Conservation (phyloP, 2,329 filamentous ascomycete genomes). For the Rhynchosporium secalis region DNA sequence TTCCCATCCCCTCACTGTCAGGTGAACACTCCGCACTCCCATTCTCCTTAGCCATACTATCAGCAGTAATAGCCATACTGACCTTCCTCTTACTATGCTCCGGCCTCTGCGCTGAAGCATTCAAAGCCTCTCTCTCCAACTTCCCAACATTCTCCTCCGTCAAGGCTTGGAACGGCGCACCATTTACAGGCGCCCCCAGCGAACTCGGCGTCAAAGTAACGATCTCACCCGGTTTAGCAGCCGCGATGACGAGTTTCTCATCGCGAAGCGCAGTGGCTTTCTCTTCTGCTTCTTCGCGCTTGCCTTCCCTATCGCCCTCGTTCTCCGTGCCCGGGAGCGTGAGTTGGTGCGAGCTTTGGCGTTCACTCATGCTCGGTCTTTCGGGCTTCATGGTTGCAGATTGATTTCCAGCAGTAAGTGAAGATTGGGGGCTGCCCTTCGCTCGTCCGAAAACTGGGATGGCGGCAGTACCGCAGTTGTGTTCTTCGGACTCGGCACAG, state of each 20-base stretch:
- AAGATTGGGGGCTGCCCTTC: not conserved
- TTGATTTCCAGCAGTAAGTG: not conserved
- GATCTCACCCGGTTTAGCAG: conserved; percentile 37
- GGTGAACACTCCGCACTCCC: not conserved
- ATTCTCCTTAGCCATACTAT: not conserved
- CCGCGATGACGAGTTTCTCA: conserved; percentile 50
- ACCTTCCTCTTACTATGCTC: conserved; percentile 14
- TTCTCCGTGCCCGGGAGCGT: conserved; percentile 36
- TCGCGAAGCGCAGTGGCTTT: conserved; percentile 54
- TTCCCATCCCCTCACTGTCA: not conserved
- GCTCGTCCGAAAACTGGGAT: conserved; percentile 30
- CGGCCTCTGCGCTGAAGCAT: not conserved
- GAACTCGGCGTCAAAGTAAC: not conserved
- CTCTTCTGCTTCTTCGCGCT: conserved; percentile 53
- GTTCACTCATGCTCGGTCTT: conserved; percentile 28
- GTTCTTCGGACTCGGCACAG: conserved; percentile 32
- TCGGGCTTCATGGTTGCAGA: not conserved
- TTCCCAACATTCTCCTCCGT: conserved; percentile 56
- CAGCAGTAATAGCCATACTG: conserved; percentile 6
- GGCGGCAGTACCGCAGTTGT: conserved; percentile 29
- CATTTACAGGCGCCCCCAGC: not conserved
- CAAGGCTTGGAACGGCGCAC: conserved; percentile 44
- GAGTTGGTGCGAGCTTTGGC: conserved; percentile 30
- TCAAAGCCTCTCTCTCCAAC: conserved; percentile 42
- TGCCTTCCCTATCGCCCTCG: conserved; percentile 47